Evolutionary conservation across 2,329 filamentous ascomycete genomes (phyloP).

Genomic region (Neopestalotiopsis clavispora): DNA sequence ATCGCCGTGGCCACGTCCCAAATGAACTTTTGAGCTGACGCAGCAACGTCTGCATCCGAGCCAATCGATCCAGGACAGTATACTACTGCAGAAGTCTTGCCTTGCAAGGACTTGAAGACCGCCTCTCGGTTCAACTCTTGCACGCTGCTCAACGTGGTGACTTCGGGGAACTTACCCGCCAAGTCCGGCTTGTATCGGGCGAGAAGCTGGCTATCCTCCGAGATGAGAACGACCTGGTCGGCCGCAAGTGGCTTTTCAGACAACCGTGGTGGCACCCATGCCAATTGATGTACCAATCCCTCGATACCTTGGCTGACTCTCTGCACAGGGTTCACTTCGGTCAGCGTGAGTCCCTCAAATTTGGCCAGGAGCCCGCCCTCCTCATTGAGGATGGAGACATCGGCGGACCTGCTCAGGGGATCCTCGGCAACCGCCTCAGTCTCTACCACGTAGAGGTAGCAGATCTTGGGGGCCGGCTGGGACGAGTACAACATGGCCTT

Average conservation of each 20-base stretch:
- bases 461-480: conserved; percentile 36
- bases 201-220: background rate
- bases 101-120: conserved; percentile 25
- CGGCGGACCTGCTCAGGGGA: conserved; percentile 28
- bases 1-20: conserved; percentile 18
- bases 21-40: conserved; percentile 19
- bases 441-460: conserved; percentile 39
- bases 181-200: background rate
- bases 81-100: conserved; percentile 24
- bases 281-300: background rate
- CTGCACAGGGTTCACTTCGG: too few species aligned
- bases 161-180: background rate
- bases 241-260: background rate
- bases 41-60: conserved; percentile 17
- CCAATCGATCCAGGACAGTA: conserved; percentile 23
- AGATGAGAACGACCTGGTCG: background rate
- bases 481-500: conserved; percentile 1
- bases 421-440: conserved; percentile 23
- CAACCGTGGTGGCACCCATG: background rate
- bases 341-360: background rate
- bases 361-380: conserved; percentile 24
- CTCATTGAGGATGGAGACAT: conserved; percentile 31
- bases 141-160: background rate
- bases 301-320: too few species aligned
- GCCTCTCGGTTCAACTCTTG: background rate